A percentile compares a stretch with the other conserved stretches of the same genome.
phyloP scores from a whole-genome alignment of 805 yeast genomes.

The Suhomyces faveliae region DNA sequence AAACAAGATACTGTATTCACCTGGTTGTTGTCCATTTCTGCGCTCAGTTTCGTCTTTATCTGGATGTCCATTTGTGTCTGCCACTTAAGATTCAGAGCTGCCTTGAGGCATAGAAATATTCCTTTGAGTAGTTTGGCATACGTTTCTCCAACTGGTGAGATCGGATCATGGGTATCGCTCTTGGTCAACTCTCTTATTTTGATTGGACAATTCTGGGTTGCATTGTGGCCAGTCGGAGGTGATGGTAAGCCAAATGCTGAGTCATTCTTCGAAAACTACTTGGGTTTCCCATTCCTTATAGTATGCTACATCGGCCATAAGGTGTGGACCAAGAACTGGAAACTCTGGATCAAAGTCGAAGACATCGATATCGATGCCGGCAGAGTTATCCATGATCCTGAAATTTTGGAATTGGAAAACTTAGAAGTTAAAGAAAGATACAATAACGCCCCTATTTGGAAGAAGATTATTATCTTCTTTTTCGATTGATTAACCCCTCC shows the following conservation, averaged over 20 bases:
- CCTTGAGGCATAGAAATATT: conserved; percentile 20
- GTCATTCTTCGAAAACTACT: conserved; percentile 27
- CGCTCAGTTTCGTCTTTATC: conserved; percentile 24
- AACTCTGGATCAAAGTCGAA: conserved; percentile 16
- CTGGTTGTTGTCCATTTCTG: conserved; percentile 31
- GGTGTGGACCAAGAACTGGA: conserved; percentile 22
- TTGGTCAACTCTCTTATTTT: conserved; percentile 23
- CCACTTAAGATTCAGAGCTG: conserved; percentile 31
- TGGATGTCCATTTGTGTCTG: conserved; percentile 28
- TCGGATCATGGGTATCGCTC: conserved; percentile 24
- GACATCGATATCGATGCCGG: conserved; percentile 23
- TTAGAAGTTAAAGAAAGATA: conserved; percentile 18
- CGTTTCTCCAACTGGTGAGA: conserved; percentile 25
- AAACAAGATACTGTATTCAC: conserved; percentile 27
- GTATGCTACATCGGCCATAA: conserved; percentile 25
- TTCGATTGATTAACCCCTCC: conserved; percentile 8
- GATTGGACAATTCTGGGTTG: conserved; percentile 30
- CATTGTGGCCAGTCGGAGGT: conserved; percentile 21
- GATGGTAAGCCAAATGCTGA: conserved; percentile 19
- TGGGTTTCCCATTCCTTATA: conserved; percentile 23
- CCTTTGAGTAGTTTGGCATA: conserved; percentile 24
- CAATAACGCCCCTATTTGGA: conserved; percentile 13
- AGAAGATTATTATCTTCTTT: conserved; percentile 10
- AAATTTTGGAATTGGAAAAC: conserved; percentile 23
- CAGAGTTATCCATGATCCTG: conserved; percentile 23